Base-by-base conservation (phyloP, 2,329 filamentous ascomycete genomes). In the Rutstroemia sp. region DNA sequence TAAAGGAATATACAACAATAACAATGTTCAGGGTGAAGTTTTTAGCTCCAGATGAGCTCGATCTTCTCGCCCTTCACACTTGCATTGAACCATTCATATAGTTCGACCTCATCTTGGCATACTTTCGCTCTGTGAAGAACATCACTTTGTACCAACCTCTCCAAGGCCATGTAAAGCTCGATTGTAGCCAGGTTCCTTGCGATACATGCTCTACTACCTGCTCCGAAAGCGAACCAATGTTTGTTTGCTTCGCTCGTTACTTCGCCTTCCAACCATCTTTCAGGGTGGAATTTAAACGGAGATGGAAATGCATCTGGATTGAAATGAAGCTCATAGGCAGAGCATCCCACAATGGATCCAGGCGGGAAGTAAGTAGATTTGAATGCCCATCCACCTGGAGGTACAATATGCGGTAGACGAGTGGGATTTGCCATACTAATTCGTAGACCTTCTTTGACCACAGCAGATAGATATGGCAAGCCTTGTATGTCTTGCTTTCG, bases 361-460 rank as follows among this genome's bases (percentile, higher is more conserved):
- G 69, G 58, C 1, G 78, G 76, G 59, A 75, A 70, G 57, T 71
- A 69, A 37, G 66, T 52, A 10, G 23, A 34, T 51, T 65, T 63
- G 57, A 66, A 64, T 9, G 51, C 57, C 61, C 63, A 65, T 21
- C 62, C 63, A 3, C 49, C 50, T 1, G 50, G 4, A 14, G 77
- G 76, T 1, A 80, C 76, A 6, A 74, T 65, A 7, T 76, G 75
- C 1, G 77, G 76, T 5, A 80, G 69, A 1, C 76, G 72, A 9
- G 73, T 76, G 0, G 78, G 77, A 50, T 79, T 80, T 0, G 78
- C 76, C 72, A 77, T 73, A 57, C 73, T 74, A 48, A 81, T 66
- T 12, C 78, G 72, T 1, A 80, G 71, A 1, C 71, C 73, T 71
- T 81, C 78, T 51, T 73, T 75, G 41, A 81, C 65, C 2, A 79